Percentiles rank a stretch among this genome's conserved stretches.
phyloP scores from a whole-genome alignment of 176 grass and related monocot genomes.

The Oryza glaberrima region DNA sequence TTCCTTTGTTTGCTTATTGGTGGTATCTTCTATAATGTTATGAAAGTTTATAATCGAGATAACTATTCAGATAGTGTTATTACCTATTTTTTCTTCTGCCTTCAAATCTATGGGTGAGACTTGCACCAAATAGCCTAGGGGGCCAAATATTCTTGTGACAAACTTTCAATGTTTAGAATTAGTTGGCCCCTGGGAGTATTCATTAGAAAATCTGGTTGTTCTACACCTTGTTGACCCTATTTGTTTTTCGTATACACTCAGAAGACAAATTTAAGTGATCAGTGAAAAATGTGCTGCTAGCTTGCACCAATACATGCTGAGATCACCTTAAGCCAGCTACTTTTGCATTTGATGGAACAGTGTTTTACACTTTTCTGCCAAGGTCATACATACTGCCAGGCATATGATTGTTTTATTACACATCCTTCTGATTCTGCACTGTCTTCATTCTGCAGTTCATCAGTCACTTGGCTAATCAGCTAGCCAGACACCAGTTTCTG shows the following conservation, averaged over 20 bases:
- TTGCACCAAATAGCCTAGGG: background rate
- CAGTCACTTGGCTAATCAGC: constrained; percentile 96
- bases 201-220: background rate
- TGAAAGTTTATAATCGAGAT: background rate
- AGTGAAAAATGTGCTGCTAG: constrained; percentile 15
- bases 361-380: background rate
- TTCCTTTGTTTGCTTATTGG: constrained; percentile 5
- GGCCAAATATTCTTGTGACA: too few relatives aligned
- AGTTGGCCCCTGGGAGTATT: constrained; percentile 4
- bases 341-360: constrained; percentile 2
- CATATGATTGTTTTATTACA: background rate
- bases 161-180: background rate
- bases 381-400: background rate
- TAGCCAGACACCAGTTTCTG: constrained; percentile 86
- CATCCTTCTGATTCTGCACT: constrained; percentile 16
- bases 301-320: background rate
- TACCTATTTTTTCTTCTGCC: constrained; percentile 10
- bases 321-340: background rate
- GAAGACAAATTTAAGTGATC: background rate
- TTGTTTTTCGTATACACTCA: background rate
- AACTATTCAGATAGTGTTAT: background rate
- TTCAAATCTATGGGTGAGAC: constrained; percentile 1
- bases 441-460: constrained; percentile 76
- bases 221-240: background rate
- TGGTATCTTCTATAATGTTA: constrained; percentile 5